These are phyloP conservation scores for Teratosphaeria nubilosa DNA, from an alignment of 2,329 filamentous ascomycete species.

Conservation along the genomic window DNA sequence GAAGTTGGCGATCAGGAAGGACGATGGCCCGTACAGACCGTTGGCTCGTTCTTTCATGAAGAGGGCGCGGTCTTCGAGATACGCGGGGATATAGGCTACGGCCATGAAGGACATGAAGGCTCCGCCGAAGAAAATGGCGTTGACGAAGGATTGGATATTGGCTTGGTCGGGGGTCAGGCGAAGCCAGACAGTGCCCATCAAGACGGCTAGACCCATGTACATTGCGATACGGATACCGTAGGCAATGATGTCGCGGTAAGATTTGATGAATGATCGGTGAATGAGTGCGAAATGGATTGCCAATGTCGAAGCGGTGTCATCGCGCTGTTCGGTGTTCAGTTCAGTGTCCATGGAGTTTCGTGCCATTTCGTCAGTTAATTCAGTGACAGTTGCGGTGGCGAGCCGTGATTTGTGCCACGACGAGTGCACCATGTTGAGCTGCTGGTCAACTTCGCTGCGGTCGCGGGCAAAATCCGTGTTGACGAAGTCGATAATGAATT, in stretches of 20 bases:
- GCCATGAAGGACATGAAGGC: constrained; percentile 46
- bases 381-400: constrained; percentile 24
- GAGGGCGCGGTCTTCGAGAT: constrained; percentile 64
- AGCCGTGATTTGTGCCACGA: constrained; percentile 46
- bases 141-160: constrained; percentile 72
- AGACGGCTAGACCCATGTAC: constrained; percentile 69
- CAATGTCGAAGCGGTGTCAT: constrained; percentile 34
- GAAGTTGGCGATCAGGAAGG: constrained; percentile 71
- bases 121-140: constrained; percentile 56
- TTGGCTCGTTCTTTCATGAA: constrained; percentile 73
- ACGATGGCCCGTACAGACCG: constrained; percentile 56
- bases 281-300: constrained; percentile 55
- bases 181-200: constrained; percentile 85
- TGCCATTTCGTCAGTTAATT: constrained; percentile 27
- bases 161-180: constrained; percentile 57
- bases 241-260: constrained; percentile 70
- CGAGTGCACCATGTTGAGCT: constrained; percentile 44
- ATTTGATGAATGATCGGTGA: constrained; percentile 73
- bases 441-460: constrained; percentile 35
- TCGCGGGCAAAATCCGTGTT: constrained; percentile 63
- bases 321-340: constrained; percentile 18
- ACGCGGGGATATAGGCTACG: constrained; percentile 73
- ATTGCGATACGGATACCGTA: constrained; percentile 76
- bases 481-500: constrained; percentile 67
- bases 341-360: constrained; percentile 24